Percentiles rank a stretch among this genome's conserved stretches.
These are phyloP conservation scores for Cryphonectria parasitica DNA, from an alignment of 2,329 filamentous ascomycete genomes.

Conservation along the genomic window DNA sequence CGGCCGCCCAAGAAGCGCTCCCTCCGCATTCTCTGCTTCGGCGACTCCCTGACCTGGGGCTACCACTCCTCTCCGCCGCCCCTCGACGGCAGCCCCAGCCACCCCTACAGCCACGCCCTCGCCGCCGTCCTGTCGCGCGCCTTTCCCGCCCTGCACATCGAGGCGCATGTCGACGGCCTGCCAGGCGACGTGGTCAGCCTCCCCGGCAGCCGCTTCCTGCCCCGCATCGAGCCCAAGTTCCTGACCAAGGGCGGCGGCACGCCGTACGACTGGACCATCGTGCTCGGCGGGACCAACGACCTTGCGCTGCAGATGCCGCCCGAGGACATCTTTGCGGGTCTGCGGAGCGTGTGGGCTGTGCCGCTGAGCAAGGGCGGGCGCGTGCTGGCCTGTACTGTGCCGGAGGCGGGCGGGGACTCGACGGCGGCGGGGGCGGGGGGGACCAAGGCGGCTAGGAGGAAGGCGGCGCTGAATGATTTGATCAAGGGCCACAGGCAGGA, in stretches of 20 bases:
- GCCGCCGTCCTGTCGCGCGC: conserved; percentile 49
- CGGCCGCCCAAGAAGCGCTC: conserved; percentile 26
- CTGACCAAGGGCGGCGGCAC: conserved; percentile 27
- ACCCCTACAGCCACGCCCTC: conserved; percentile 58
- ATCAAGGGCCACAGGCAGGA: conserved; percentile 51
- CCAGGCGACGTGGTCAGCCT: conserved; percentile 56
- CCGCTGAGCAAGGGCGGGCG: conserved; percentile 51
- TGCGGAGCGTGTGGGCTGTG: conserved; percentile 52
- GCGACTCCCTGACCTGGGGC: conserved; percentile 66
- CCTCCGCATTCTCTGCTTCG: conserved; percentile 65
- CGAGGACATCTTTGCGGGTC: conserved; percentile 47
- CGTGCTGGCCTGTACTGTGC: conserved; percentile 62
- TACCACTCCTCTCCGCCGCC: conserved; percentile 41
- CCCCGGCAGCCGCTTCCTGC: conserved; percentile 29
- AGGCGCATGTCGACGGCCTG: conserved; percentile 49
- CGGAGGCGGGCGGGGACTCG: conserved; percentile 46
- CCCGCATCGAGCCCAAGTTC: conserved; percentile 38
- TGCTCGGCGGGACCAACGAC: conserved; percentile 68
- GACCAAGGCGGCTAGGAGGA: conserved; percentile 33
- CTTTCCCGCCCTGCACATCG: conserved; percentile 42
- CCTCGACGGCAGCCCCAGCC: conserved; percentile 37
- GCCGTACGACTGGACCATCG: conserved; percentile 58
- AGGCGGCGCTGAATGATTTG: conserved; percentile 51
- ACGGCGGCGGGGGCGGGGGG: not conserved
- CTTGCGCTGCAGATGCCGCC: conserved; percentile 45